Conservation (phyloP, 2,329 filamentous ascomycete species). For the Botrytis fragariae region DNA sequence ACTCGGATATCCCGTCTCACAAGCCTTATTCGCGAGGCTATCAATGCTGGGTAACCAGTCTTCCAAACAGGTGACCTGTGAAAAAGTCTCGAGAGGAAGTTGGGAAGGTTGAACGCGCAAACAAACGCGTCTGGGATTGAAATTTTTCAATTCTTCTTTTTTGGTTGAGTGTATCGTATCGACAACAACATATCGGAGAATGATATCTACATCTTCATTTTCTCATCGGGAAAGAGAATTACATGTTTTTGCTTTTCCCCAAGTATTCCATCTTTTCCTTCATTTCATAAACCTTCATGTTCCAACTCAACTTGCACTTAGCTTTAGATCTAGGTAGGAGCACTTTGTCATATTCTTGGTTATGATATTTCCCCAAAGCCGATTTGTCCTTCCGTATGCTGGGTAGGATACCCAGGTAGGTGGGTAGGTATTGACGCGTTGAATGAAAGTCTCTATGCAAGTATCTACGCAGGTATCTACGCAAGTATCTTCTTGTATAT, state of each 20-base stretch:
- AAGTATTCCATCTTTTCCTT: not conserved
- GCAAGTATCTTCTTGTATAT: not conserved
- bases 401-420: not conserved
- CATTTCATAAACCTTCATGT: not conserved
- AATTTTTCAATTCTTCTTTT: not conserved
- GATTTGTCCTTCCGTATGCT: not conserved
- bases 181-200: not conserved
- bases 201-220: not conserved
- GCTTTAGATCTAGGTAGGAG: not conserved
- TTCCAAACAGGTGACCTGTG: not conserved
- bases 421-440: not conserved
- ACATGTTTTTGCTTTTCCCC: not conserved
- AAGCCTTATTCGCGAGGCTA: not conserved
- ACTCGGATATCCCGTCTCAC: not conserved
- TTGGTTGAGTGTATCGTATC: not conserved
- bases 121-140: not conserved
- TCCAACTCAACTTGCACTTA: not conserved
- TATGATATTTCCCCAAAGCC: not conserved
- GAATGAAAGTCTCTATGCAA: not conserved
- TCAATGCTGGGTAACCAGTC: not conserved
- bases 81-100: not conserved
- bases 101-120: not conserved
- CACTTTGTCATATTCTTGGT: slow-evolving; percentile 4
- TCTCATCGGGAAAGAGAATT: not conserved
- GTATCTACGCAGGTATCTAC: not conserved